Evolutionary conservation across 345 rosid species (phyloP).

Genomic region (Jatropha curcas): DNA sequence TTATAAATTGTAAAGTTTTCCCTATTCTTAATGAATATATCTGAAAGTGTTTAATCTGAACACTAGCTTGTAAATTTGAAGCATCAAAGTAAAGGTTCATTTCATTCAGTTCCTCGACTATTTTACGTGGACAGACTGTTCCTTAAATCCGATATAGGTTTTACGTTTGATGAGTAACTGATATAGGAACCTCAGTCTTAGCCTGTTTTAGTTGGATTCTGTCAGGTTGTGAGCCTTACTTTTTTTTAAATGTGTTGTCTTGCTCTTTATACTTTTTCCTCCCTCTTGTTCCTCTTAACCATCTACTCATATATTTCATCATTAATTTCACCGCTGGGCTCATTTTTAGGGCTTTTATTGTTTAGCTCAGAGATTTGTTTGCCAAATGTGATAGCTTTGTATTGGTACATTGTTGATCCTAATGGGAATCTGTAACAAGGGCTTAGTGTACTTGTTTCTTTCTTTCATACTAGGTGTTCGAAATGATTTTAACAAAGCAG

Average conservation of each 20-base stretch:
- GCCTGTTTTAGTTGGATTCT: background rate
- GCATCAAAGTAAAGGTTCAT: background rate
- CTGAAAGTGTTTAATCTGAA: background rate
- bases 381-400: background rate
- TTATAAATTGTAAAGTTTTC: no score
- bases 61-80: background rate
- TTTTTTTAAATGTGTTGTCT: background rate
- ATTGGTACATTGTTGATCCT: background rate
- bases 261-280: background rate
- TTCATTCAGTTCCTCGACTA: background rate
- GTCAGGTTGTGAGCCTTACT: background rate
- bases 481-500: conserved; percentile 78
- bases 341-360: background rate
- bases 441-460: conserved; percentile 7
- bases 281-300: background rate
- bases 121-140: background rate
- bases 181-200: background rate
- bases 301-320: background rate
- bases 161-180: background rate
- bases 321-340: background rate
- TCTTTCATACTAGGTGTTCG: conserved; percentile 1
- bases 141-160: background rate
- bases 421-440: conserved; percentile 7
- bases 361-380: conserved; percentile 9
- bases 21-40: background rate